A percentile compares a stretch with the other conserved stretches of the same genome.
Conservation (phyloP, 139 green algal genomes). For the Picochlorum sp. region DNA sequence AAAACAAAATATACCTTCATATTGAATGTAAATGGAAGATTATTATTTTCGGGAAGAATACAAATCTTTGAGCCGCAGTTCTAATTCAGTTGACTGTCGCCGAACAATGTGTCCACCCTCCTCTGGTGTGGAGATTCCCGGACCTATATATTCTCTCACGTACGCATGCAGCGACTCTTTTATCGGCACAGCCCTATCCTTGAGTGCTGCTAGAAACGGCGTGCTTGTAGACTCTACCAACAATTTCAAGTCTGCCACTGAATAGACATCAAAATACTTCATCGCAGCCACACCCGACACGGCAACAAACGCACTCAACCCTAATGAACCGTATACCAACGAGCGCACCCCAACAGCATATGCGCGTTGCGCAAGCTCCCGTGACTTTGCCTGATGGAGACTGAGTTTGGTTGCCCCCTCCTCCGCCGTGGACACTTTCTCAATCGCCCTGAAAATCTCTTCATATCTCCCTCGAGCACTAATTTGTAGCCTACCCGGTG, state of each 20-base stretch:
- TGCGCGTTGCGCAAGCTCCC: constrained; percentile 16
- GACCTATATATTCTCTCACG: no score
- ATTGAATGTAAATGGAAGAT: no score
- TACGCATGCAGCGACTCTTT: neutral
- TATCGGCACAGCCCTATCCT: neutral
- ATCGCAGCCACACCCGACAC: neutral
- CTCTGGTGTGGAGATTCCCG: no score
- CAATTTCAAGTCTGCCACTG: neutral
- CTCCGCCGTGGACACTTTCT: neutral
- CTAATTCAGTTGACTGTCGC: no score
- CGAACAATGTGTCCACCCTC: no score
- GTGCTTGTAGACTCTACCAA: neutral
- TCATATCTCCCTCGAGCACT: constrained; percentile 12
- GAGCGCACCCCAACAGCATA: constrained; percentile 11
- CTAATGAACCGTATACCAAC: constrained; percentile 10
- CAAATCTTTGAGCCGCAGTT: no score
- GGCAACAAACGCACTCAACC: neutral
- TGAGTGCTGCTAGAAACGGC: neutral
- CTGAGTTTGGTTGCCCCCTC: neutral
- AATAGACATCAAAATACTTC: neutral
- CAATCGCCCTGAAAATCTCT: neutral
- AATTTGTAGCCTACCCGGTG: no score
- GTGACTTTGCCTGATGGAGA: constrained; percentile 15
- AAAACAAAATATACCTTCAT: no score
- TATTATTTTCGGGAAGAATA: no score